Base-by-base conservation (phyloP, 345 rosid genomes). In the Brassica incana region DNA sequence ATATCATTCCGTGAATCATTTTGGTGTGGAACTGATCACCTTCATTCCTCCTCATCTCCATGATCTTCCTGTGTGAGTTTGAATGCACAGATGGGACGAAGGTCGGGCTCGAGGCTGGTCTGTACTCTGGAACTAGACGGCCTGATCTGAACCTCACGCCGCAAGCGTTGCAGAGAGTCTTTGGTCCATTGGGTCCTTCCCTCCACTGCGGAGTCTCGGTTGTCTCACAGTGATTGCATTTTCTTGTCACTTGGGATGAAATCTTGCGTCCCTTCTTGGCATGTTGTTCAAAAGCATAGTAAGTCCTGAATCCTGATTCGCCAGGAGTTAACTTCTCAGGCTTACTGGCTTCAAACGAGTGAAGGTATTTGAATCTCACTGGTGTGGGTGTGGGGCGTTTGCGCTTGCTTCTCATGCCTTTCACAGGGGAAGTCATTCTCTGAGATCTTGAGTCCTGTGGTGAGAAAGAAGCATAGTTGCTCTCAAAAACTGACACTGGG, bases 191-290 rank as follows among this genome's bases (percentile, higher is more conserved):
- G 3, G 98, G 98, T 16, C 98, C 98, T 83, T 90, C 96, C 82
- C 98, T 90, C 98, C 98, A 92, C 78, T 94, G 97, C 1, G 97
- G 97, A 68, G 97, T 94, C 83, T 88, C 87, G 0, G 93, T 89
- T 60, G 89, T 89, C 85, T 87, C 87, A 71, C 98, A 92, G 50
- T 89, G 98, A 59, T 76, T 82, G 84, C 98, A 94, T 85, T 25
- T 33, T 10, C 11, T 60, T 6, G 80, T 9, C 78, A 72, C 70
- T 45, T 48, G 1, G 16, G 65, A 2, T 85, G 81, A 76, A 76
- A 78, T 77, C 76, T 78, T 86, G 72, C 77, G 88, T 67, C 83
- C 87, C 85, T 88, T 88, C 82, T 78, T 80, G 45, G 73, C 74
- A 59, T 74, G 58, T 29, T 84, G 84, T 74, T 83, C 84, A 2